These are phyloP conservation scores for Aspergillus campestris DNA, from an alignment of 495 filamentous ascomycete genomes.

Conservation along the genomic window DNA sequence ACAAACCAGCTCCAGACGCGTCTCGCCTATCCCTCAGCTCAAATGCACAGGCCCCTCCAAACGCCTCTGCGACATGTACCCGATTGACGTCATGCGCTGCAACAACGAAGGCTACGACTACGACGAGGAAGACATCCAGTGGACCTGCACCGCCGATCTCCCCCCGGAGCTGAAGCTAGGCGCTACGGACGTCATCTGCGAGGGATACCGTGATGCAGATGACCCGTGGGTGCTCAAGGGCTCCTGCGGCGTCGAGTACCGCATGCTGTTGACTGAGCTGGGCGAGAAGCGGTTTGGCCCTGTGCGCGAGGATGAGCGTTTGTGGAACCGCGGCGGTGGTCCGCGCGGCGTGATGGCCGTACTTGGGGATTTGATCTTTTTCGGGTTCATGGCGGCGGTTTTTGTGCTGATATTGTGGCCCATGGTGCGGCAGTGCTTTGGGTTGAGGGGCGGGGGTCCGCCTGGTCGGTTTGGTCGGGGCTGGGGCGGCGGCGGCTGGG, in stretches of 20 bases:
- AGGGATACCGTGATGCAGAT: conserved; percentile 68
- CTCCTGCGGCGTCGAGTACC: conserved; percentile 89
- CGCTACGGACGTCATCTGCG: conserved; percentile 83
- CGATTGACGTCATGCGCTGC: conserved; percentile 78
- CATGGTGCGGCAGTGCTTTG: conserved; percentile 15
- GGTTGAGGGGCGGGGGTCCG: conserved; percentile 5
- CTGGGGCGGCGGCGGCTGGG: conserved; percentile 39
- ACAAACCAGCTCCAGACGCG: conserved; percentile 66
- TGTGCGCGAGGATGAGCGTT: conserved; percentile 2
- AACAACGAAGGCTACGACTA: conserved; percentile 70
- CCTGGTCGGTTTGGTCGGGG: conserved; percentile 25
- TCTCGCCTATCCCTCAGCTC: conserved; percentile 73
- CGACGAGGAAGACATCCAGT: conserved; percentile 65
- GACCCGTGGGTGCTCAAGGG: conserved; percentile 83
- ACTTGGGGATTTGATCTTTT: conserved; percentile 34
- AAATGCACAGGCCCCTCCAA: conserved; percentile 64
- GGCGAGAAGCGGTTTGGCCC: conserved; percentile 64
- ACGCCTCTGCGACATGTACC: conserved; percentile 50
- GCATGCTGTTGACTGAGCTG: conserved; percentile 68
- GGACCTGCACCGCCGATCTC: conserved; percentile 76
- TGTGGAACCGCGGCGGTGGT: conserved; percentile 5
- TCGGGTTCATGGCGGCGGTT: conserved; percentile 38
- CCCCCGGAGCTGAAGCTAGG: conserved; percentile 84
- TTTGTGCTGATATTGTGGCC: conserved; percentile 24
- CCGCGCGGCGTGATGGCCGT: conserved; percentile 9